Evolutionary conservation across 495 filamentous ascomycete genomes (phyloP).

Genomic region (Neurospora sp.): DNA sequence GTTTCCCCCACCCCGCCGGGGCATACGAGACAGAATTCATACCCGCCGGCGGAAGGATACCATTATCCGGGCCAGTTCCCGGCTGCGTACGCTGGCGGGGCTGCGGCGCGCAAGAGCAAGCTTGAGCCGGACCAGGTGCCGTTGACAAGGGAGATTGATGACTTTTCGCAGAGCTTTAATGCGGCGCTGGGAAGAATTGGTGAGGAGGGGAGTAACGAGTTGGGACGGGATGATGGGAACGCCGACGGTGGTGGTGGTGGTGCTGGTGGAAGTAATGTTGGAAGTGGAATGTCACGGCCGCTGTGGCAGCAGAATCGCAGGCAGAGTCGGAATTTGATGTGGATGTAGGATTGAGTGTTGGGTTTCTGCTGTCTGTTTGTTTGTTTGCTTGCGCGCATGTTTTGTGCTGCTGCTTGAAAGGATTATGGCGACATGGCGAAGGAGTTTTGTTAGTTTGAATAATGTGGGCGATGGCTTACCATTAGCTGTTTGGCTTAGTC

Average conservation of each 20-base stretch:
- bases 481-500: neutral
- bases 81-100: slow-evolving; percentile 11
- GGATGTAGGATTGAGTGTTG: slow-evolving; percentile 27
- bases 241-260: slow-evolving; percentile 5
- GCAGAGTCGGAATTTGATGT: slow-evolving; percentile 37
- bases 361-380: too few species aligned
- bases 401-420: too few species aligned
- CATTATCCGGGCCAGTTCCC: slow-evolving; percentile 15
- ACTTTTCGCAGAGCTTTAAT: slow-evolving; percentile 30
- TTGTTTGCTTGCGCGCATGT: too few species aligned
- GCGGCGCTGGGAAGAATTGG: slow-evolving; percentile 29
- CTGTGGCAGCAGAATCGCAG: slow-evolving; percentile 41
- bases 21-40: slow-evolving; percentile 7
- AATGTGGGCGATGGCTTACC: neutral
- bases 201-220: slow-evolving; percentile 17
- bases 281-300: slow-evolving; percentile 11
- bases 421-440: neutral
- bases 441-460: neutral
- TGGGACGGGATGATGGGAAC: neutral
- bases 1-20: neutral
- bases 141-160: slow-evolving; percentile 30
- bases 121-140: slow-evolving; percentile 20
- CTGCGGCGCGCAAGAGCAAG: slow-evolving; percentile 5
- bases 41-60: slow-evolving; percentile 11
- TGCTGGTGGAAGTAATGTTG: neutral